A percentile compares a stretch with the other conserved stretches of the same genome.
phyloP scores from a whole-genome alignment of 768 basidiomycete species.

The Podaxis mareebaensis region DNA sequence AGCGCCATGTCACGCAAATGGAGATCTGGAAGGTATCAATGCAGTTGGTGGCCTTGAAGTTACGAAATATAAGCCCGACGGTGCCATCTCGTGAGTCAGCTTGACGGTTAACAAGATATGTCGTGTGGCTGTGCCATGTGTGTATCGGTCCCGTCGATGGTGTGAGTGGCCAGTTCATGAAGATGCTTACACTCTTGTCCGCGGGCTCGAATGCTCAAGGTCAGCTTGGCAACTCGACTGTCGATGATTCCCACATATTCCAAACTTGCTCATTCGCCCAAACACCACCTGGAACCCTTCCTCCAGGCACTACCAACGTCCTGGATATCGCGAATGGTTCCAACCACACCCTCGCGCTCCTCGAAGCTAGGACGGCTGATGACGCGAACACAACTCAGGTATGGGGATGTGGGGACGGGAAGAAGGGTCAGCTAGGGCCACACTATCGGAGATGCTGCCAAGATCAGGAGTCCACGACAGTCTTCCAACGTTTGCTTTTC shows the following conservation, averaged over 20 bases:
- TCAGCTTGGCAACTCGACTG: conserved; percentile 46
- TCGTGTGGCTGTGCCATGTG: neutral
- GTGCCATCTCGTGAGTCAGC: neutral
- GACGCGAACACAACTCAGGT: conserved; percentile 35
- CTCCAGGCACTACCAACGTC: conserved; percentile 34
- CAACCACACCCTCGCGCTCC: conserved; percentile 75
- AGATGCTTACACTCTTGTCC: conserved; percentile 31
- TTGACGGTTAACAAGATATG: neutral
- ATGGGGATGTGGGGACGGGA: conserved; percentile 78
- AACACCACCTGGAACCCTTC: conserved; percentile 28
- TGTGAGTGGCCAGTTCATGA: neutral
- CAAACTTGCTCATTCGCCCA: conserved; percentile 38
- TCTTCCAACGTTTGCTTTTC: conserved; percentile 51
- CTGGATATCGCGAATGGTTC: conserved; percentile 66
- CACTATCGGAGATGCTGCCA: conserved; percentile 26
- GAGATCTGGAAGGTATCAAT: neutral
- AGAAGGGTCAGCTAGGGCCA: conserved; percentile 70
- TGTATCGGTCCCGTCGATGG: neutral
- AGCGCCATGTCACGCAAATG: neutral
- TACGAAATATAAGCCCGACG: neutral
- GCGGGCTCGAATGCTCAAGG: conserved; percentile 55
- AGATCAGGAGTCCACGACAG: conserved; percentile 22
- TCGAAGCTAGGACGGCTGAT: conserved; percentile 33
- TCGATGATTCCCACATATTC: conserved; percentile 49
- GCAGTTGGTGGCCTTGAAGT: neutral